phyloP scores from a whole-genome alignment of 306 rosid species.

The Lablab purpureus region DNA sequence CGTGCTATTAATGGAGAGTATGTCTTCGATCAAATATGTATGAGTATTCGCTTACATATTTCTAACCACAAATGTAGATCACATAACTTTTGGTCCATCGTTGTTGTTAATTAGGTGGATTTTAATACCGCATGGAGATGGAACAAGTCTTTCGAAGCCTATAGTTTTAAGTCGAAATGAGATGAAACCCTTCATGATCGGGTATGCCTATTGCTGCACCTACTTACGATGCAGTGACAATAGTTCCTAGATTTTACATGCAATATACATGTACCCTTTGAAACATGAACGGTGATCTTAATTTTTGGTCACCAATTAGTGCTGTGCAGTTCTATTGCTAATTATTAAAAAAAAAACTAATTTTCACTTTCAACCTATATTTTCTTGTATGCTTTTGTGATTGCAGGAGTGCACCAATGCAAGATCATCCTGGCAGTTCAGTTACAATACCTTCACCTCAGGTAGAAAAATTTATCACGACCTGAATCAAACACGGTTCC shows the following conservation, averaged over 20 bases:
- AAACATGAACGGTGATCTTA: constrained; percentile 16
- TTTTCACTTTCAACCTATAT: background rate
- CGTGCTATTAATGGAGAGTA: constrained; percentile 87
- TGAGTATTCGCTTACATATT: constrained; percentile 16
- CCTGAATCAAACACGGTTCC: constrained; percentile 3
- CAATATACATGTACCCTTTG: background rate
- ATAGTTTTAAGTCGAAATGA: constrained; percentile 64
- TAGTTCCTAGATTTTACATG: background rate
- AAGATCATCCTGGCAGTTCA: constrained; percentile 54
- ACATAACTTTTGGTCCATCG: background rate
- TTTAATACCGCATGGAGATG: constrained; percentile 67
- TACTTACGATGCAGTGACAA: background rate
- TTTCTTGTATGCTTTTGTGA: constrained; percentile 20
- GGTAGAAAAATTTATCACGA: constrained; percentile 54
- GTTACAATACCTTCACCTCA: constrained; percentile 62
- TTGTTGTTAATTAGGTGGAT: constrained; percentile 65
- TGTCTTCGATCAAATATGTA: constrained; percentile 33
- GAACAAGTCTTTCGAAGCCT: constrained; percentile 55
- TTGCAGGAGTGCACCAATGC: constrained; percentile 56
- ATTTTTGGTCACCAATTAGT: background rate
- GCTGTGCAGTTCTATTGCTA: background rate
- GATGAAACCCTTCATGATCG: constrained; percentile 59
- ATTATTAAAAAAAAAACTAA: background rate
- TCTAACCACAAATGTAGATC: constrained; percentile 5
- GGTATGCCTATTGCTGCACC: constrained; percentile 57